phyloP scores from a whole-genome alignment of 306 rosid species.

The Castanea crenata region DNA sequence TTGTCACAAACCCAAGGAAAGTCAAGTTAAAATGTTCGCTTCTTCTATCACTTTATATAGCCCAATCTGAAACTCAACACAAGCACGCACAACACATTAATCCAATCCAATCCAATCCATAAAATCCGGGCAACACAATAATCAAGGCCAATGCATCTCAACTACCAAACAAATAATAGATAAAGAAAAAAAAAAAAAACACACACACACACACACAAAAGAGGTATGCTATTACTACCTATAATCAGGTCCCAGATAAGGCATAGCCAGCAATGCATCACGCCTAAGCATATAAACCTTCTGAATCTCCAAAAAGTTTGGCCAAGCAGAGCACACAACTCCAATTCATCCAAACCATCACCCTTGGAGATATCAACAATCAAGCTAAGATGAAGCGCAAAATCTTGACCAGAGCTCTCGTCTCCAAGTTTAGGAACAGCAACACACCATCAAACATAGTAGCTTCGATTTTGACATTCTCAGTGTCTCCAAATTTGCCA shows the following conservation, averaged over 20 bases:
- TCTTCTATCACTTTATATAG: no score
- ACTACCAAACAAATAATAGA: not conserved
- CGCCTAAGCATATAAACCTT: constrained; percentile 49
- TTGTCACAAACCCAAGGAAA: no score
- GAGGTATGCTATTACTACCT: constrained; percentile 34
- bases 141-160: not conserved
- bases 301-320: constrained; percentile 55
- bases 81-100: no score
- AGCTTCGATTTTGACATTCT: constrained; percentile 67
- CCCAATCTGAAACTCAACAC: no score
- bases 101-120: no score
- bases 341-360: constrained; percentile 41
- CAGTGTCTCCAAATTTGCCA: constrained; percentile 54
- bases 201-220: not conserved
- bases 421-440: constrained; percentile 51
- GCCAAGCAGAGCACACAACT: constrained; percentile 85
- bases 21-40: no score
- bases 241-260: constrained; percentile 76
- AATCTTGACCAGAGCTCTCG: constrained; percentile 47
- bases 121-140: no score
- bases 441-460: constrained; percentile 74
- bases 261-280: constrained; percentile 35
- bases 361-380: constrained; percentile 69
- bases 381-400: constrained; percentile 65
- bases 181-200: not conserved